Evolutionary conservation across 2,329 filamentous ascomycete species (phyloP).

Genomic region (Huntiella decipiens): DNA sequence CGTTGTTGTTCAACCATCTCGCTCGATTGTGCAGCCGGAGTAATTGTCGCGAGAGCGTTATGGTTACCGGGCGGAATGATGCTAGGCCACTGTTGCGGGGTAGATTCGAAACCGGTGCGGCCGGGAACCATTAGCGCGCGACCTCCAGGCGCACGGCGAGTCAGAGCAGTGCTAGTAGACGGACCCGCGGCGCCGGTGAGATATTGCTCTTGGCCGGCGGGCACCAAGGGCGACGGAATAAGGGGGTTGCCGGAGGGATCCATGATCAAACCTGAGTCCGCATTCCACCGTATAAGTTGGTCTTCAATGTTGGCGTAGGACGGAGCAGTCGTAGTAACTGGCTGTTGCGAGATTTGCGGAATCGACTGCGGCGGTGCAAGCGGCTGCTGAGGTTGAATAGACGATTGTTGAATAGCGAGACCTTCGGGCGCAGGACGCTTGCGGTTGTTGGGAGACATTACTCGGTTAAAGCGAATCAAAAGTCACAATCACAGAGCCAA

Average conservation of each 20-base stretch:
- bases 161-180: slow-evolving; percentile 29
- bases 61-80: slow-evolving; percentile 8
- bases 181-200: slow-evolving; percentile 13
- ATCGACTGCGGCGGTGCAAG: slow-evolving; percentile 7
- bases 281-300: slow-evolving; percentile 7
- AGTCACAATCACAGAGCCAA: not conserved
- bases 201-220: slow-evolving; percentile 6
- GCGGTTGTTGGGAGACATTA: slow-evolving; percentile 9
- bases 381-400: slow-evolving; percentile 15
- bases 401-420: slow-evolving; percentile 9
- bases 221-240: slow-evolving; percentile 3
- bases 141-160: slow-evolving; percentile 30
- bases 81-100: slow-evolving; percentile 13
- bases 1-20: slow-evolving; percentile 40
- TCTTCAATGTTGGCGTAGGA: slow-evolving; percentile 1
- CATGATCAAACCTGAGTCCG: slow-evolving; percentile 3
- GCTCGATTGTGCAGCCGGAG: not conserved
- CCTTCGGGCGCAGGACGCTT: slow-evolving; percentile 10
- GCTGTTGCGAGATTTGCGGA: not conserved
- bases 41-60: slow-evolving; percentile 6
- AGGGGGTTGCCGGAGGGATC: slow-evolving; percentile 4
- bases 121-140: slow-evolving; percentile 28
- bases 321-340: not conserved
- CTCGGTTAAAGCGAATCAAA: not conserved
- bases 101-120: slow-evolving; percentile 12